phyloP scores from a whole-genome alignment of 2,329 filamentous ascomycete genomes.

The Trichoderma sp. region DNA sequence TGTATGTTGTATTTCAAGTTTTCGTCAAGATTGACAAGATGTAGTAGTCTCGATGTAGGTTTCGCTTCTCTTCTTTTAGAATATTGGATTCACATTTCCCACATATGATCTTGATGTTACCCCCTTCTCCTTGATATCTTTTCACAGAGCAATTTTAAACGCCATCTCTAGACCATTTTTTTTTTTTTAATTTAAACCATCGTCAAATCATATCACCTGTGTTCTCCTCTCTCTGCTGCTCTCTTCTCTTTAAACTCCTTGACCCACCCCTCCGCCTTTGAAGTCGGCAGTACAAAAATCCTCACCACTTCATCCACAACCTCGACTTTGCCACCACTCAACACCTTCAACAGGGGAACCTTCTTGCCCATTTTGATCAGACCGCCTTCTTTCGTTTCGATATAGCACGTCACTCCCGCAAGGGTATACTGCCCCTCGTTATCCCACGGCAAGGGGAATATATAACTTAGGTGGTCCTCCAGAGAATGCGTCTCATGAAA shows the following conservation, averaged over 20 bases:
- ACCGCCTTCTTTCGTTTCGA: slow-evolving; percentile 77
- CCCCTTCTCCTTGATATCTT: background rate
- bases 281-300: slow-evolving; percentile 77
- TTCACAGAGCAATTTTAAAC: background rate
- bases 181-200: background rate
- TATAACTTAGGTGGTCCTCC: slow-evolving; percentile 75
- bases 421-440: slow-evolving; percentile 61
- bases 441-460: slow-evolving; percentile 91
- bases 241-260: slow-evolving; percentile 79
- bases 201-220: background rate
- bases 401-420: slow-evolving; percentile 75
- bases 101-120: background rate
- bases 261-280: slow-evolving; percentile 71
- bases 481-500: slow-evolving; percentile 77
- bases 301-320: slow-evolving; percentile 81
- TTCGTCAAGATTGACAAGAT: background rate
- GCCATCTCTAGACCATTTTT: background rate
- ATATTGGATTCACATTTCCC: background rate
- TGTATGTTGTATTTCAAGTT: background rate
- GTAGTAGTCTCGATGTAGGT: background rate
- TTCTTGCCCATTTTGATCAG: slow-evolving; percentile 90
- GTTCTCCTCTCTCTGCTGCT: slow-evolving; percentile 44
- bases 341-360: slow-evolving; percentile 69
- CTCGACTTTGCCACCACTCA: slow-evolving; percentile 76
- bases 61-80: background rate